A percentile compares a stretch with the other conserved stretches of the same genome.
These are phyloP conservation scores for Westerdykella sp. DNA, from an alignment of 2,329 filamentous ascomycete species.

Conservation along the genomic window DNA sequence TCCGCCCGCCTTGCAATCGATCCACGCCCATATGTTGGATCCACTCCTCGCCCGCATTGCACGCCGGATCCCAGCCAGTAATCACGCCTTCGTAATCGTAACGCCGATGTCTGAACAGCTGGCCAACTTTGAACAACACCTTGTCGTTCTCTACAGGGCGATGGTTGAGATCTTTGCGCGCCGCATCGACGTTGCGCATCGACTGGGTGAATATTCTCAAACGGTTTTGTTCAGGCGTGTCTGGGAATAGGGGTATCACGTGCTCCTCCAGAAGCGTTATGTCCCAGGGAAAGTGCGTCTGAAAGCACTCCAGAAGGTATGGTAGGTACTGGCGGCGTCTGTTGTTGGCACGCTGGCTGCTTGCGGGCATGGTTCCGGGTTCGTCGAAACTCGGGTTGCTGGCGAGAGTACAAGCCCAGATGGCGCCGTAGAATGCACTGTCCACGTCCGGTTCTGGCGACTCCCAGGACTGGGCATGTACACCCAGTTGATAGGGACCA, in stretches of 20 bases:
- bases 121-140: constrained; percentile 53
- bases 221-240: constrained; percentile 48
- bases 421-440: constrained; percentile 62
- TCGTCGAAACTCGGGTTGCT: constrained; percentile 30
- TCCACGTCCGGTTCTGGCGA: constrained; percentile 44
- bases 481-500: constrained; percentile 1
- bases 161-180: constrained; percentile 39
- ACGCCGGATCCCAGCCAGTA: constrained; percentile 73
- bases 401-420: constrained; percentile 58
- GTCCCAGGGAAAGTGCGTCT: constrained; percentile 64
- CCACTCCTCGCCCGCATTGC: constrained; percentile 55
- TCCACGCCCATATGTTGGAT: constrained; percentile 60
- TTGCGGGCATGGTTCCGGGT: constrained; percentile 7
- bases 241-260: constrained; percentile 55
- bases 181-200: constrained; percentile 52
- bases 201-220: constrained; percentile 50
- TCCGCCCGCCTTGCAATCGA: constrained; percentile 49
- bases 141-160: constrained; percentile 11
- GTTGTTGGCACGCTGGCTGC: constrained; percentile 13
- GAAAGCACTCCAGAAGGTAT: constrained; percentile 59
- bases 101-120: constrained; percentile 75
- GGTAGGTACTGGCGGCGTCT: constrained; percentile 54
- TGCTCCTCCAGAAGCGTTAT: constrained; percentile 63
- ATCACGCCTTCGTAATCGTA: constrained; percentile 78
- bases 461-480: constrained; percentile 21